Base-by-base conservation (phyloP, 1,284 basidiomycete genomes). In the Salmacisia buchloeana region DNA sequence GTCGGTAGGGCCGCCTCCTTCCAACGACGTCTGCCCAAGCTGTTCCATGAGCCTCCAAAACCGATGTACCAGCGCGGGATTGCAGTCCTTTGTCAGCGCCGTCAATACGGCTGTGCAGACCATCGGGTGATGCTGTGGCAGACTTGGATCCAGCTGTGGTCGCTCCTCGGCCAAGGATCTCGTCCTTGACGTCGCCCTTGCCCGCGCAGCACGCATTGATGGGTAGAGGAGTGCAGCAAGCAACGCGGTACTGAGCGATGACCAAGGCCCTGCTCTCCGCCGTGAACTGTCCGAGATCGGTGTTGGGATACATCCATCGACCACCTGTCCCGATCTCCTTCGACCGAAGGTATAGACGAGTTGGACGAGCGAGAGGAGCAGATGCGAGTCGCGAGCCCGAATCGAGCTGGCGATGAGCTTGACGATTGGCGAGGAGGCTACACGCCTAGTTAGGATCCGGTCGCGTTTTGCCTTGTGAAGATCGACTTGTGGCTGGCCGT, bases 81-180 rank as follows among this genome's bases (percentile, higher is more conserved):
- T 27, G 21, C 49, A 27, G 29, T 54, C 49, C 13, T 54, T 25
- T 12, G 27, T 18, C 3, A 54, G 49, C 9, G 49, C 49, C 29
- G 49, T 54, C 29, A 54, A n/a, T 12, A 54, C 49, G 12, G 49
- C 49, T n/a, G 49, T 54, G n/a, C 31, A 12, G 3, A 54, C 49
- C 6, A 31, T 18, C 3, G 49, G 49, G 34, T 29, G 23, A n/a
- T 54, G 27, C 29, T 54, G 49, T 15, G 49, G 49, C 15, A 33
- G 49, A 18, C n/a, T n/a, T n/a, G n/a, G n/a, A n/a, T n/a, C n/a
- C n/a, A n/a, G n/a, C n/a, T n/a, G n/a, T n/a, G n/a, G n/a, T n/a
- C n/a, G n/a, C n/a, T n/a, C n/a, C n/a, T n/a, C n/a, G n/a, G n/a
- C n/a, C n/a, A n/a, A n/a, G n/a, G n/a, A n/a, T n/a, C n/a, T n/a